Evolutionary conservation across 1,284 basidiomycete species (phyloP).

Genomic region (Amylostereum areolatum): DNA sequence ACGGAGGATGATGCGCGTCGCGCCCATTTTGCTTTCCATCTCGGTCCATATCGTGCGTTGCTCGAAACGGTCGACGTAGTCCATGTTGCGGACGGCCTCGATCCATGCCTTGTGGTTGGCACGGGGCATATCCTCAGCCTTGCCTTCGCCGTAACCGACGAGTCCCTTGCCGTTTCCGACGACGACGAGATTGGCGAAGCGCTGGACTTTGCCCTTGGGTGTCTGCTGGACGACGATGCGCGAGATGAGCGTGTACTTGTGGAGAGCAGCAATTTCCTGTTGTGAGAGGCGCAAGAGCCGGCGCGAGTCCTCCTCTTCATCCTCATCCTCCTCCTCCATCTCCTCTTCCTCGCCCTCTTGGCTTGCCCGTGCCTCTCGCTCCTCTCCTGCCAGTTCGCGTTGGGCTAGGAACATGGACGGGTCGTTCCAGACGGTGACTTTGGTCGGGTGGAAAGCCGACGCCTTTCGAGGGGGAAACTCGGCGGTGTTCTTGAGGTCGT

Average conservation of each 20-base stretch:
- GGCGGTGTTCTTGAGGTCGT: conserved; percentile 51
- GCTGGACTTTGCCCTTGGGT: conserved; percentile 77
- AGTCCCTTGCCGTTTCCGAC: conserved; percentile 86
- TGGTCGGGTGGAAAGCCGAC: conserved; percentile 31
- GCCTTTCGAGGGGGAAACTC: conserved; percentile 25
- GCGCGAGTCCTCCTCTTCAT: conserved; percentile 15
- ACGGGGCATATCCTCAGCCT: conserved; percentile 54
- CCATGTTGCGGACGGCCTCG: conserved; percentile 82
- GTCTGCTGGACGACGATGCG: conserved; percentile 77
- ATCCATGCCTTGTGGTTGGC: conserved; percentile 67
- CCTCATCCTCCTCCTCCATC: conserved; percentile 14
- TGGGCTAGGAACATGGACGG: conserved; percentile 25
- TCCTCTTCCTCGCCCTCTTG: conserved; percentile 5
- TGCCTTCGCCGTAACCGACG: conserved; percentile 87
- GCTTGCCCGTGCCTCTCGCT: neutral
- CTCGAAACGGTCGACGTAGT: conserved; percentile 87
- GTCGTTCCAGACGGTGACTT: conserved; percentile 61
- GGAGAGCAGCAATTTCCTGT: conserved; percentile 31
- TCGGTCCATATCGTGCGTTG: conserved; percentile 88
- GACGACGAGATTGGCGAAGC: conserved; percentile 65
- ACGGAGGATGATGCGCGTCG: conserved; percentile 80
- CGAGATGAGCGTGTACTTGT: conserved; percentile 51
- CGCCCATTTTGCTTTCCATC: conserved; percentile 78
- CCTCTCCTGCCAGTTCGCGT: conserved; percentile 8
- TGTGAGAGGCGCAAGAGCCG: conserved; percentile 18